Percentiles rank a stretch among this genome's conserved stretches.
These are phyloP conservation scores for Aquilaria agallochum DNA, from an alignment of 441 rosid genomes.

Conservation along the genomic window DNA sequence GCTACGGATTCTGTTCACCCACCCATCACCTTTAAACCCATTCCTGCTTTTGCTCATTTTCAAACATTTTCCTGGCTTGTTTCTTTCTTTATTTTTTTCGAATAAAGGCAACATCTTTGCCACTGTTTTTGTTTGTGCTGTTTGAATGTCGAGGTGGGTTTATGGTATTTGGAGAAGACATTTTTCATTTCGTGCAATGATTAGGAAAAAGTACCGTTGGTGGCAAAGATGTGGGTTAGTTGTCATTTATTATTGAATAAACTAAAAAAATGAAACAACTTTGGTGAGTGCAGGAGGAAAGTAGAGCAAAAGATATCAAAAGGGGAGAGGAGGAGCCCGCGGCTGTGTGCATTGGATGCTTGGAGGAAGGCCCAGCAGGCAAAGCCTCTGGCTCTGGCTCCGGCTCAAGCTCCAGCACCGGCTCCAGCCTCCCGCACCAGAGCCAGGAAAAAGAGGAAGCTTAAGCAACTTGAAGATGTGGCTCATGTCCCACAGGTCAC, in stretches of 20 bases:
- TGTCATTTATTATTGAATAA: background rate
- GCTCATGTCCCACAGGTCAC: constrained; percentile 21
- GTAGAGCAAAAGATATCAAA: constrained; percentile 23
- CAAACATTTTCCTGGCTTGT: too few species aligned
- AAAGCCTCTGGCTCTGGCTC: constrained; percentile 13
- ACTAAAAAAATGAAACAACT: constrained; percentile 8
- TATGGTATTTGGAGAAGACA: background rate
- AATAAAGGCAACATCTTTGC: background rate
- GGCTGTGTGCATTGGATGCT: constrained; percentile 35
- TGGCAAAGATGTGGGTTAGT: constrained; percentile 13
- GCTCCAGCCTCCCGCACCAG: constrained; percentile 31
- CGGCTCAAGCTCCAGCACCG: constrained; percentile 3
- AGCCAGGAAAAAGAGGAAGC: constrained; percentile 42
- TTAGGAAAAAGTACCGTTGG: background rate
- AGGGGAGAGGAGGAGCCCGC: constrained; percentile 42
- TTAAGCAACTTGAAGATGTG: constrained; percentile 37
- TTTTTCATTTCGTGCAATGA: background rate
- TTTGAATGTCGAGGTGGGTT: constrained; percentile 37
- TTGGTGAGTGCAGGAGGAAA: constrained; percentile 28
- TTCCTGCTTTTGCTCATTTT: background rate
- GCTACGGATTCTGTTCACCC: background rate
- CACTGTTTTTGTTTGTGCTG: background rate
- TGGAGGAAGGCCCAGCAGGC: constrained; percentile 29
- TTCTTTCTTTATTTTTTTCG: background rate
- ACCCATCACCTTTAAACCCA: background rate